Conservation (phyloP, 805 yeast species). For the Kurtzmaniella cleridarum region DNA sequence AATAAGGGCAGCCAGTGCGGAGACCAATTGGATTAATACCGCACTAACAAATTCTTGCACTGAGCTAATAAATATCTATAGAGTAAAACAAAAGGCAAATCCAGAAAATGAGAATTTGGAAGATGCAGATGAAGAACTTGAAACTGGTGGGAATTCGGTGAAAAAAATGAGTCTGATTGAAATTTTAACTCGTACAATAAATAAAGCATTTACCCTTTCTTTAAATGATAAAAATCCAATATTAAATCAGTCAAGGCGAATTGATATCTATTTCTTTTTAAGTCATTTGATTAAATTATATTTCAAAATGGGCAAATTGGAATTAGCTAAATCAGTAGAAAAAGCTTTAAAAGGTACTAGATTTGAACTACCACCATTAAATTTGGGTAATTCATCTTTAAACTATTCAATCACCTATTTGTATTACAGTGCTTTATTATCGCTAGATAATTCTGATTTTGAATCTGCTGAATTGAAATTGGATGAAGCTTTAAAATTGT, state of each 20-base stretch:
- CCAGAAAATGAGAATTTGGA: constrained; percentile 18
- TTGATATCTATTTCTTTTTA: constrained; percentile 65
- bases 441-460: constrained; percentile 61
- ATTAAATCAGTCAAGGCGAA: constrained; percentile 43
- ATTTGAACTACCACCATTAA: constrained; percentile 47
- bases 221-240: constrained; percentile 71
- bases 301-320: constrained; percentile 58
- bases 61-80: constrained; percentile 36
- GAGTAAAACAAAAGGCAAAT: constrained; percentile 25
- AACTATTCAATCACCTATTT: constrained; percentile 54
- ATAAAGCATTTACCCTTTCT: constrained; percentile 70
- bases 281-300: constrained; percentile 66
- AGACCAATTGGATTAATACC: constrained; percentile 47
- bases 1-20: constrained; percentile 49
- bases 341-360: constrained; percentile 58
- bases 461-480: constrained; percentile 46
- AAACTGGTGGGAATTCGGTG: constrained; percentile 12
- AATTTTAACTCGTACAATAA: constrained; percentile 57
- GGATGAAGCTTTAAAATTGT: constrained; percentile 40
- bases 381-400: constrained; percentile 23
- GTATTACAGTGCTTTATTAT: constrained; percentile 65
- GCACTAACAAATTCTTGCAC: constrained; percentile 37
- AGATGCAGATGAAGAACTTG: constrained; percentile 17
- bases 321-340: constrained; percentile 69
- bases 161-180: constrained; percentile 32